Base-by-base conservation (phyloP, 2,329 filamentous ascomycete species). In the Dactylellina haptotyla region DNA sequence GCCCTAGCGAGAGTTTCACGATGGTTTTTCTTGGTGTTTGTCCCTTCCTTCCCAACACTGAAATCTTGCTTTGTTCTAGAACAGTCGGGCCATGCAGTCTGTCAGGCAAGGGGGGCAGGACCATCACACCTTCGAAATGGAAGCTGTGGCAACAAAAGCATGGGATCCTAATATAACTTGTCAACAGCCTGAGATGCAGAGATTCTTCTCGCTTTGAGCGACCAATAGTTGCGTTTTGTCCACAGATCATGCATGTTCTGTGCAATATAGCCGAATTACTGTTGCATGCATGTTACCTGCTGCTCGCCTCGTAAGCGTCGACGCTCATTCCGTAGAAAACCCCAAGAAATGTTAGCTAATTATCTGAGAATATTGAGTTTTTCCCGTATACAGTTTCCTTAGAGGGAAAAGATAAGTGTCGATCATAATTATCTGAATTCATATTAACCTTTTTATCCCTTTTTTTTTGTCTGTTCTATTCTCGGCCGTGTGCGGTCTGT, bases 91-190 rank as follows among this genome's bases (percentile, higher is more conserved):
- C 32, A 57, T 59, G 54, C 69, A 34, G 16, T 43, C 39, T 23
- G 39, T 45, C 58, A 39, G 61, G 46, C 59, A 51, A 41, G 45
- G 57, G 45, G 26, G 41, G n/a, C 20, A 53, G 50, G n/a, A 51
- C 62, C 43, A 65, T 65, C 51, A 56, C 67, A 59, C 67, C 61
- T 63, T 62, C 46, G 37, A 66, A 48, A 56, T 12, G 25, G 45
- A 39, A 54, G 39, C 41, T 53, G 53, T 59, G 37, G 37, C 69
- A 65, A 51, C 41, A 62, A 51, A 65, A 37, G 53, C 61, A 73
- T 66, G 69, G 69, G 61, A 73, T 73, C 69, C 54, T 26, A 73
- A 66, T 66, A 73, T 73, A 73, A 54, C 69, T 73, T 63, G 46
- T 66, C 59, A 59, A 72, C 26, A 14, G 50, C 18, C 45, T 23